These are phyloP conservation scores for Leishmania arabica DNA, from an alignment of 208 protist genomes.

Conservation along the genomic window DNA sequence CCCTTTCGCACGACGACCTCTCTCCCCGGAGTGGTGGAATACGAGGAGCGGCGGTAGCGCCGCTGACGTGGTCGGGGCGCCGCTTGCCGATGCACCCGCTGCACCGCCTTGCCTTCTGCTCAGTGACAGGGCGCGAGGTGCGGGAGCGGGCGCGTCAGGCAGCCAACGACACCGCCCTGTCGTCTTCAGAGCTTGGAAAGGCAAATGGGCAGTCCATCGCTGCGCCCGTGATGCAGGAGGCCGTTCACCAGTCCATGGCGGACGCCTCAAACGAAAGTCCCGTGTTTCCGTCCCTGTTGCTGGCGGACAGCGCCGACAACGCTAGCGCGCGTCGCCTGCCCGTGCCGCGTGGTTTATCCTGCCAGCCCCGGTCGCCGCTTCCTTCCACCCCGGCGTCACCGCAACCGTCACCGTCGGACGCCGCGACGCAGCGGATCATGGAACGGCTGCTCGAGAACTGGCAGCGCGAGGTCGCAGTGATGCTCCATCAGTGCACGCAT, in stretches of 20 bases:
- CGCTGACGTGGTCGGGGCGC: constrained; percentile 9
- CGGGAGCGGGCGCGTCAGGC: constrained; percentile 17
- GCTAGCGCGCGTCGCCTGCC: background rate
- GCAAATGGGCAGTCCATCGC: background rate
- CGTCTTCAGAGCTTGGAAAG: background rate
- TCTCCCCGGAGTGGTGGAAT: background rate
- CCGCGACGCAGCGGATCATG: background rate
- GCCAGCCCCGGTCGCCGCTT: background rate
- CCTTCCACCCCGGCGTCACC: background rate
- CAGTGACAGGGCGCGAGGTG: constrained; percentile 21
- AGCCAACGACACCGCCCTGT: background rate
- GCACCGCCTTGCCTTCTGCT: constrained; percentile 23
- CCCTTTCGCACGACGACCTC: background rate
- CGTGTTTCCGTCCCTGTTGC: constrained; percentile 15
- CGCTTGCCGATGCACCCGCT: constrained; percentile 22
- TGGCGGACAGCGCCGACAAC: constrained; percentile 13
- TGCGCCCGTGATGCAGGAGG: background rate
- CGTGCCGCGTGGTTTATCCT: background rate
- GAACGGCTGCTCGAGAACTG: constrained; percentile 19
- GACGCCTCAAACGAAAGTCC: background rate
- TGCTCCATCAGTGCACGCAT: constrained; percentile 36
- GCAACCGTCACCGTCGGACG: constrained; percentile 5
- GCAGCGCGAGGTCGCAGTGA: constrained; percentile 22
- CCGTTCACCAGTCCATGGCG: background rate
- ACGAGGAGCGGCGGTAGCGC: constrained; percentile 8